These are phyloP conservation scores for Thermochaetoides thermophila DNA, from an alignment of 495 filamentous ascomycete species.

Conservation along the genomic window DNA sequence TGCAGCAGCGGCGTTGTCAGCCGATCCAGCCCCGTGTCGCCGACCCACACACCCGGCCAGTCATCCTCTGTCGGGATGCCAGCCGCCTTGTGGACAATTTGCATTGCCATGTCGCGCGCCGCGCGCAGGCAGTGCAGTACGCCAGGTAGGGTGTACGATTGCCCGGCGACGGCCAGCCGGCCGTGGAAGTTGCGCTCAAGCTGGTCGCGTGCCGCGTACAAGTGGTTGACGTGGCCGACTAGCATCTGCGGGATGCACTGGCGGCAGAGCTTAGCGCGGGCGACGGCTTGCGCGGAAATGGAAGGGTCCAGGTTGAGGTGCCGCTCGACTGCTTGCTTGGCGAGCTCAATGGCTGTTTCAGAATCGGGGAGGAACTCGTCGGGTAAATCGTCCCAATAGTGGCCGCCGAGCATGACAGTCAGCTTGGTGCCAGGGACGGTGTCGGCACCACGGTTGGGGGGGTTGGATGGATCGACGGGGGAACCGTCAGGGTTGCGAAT, in stretches of 20 bases:
- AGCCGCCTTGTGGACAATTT: constrained; percentile 9
- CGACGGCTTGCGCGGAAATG: constrained; percentile 36
- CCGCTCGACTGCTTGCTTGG: constrained; percentile 47
- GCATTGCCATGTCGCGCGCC: constrained; percentile 21
- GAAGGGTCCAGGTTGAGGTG: constrained; percentile 50
- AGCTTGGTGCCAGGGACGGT: constrained; percentile 63
- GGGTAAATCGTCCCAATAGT: constrained; percentile 62
- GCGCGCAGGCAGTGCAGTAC: constrained; percentile 26
- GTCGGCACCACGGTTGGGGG: constrained; percentile 25
- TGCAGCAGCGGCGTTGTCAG: constrained; percentile 7
- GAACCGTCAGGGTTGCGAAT: constrained; percentile 5
- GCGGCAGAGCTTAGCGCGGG: constrained; percentile 46
- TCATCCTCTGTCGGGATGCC: background rate
- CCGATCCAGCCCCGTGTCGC: constrained; percentile 21
- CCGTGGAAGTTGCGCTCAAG: constrained; percentile 44
- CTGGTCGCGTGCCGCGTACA: constrained; percentile 41
- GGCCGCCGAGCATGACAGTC: constrained; percentile 90
- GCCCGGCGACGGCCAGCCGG: constrained; percentile 60
- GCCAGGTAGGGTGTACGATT: constrained; percentile 45
- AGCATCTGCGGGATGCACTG: constrained; percentile 84
- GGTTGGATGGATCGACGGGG: too few species aligned
- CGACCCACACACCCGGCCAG: constrained; percentile 17
- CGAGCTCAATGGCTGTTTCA: constrained; percentile 50
- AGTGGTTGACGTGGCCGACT: constrained; percentile 55
- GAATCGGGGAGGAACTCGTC: constrained; percentile 39